Conservation (phyloP, 192 early-diverging fungal genomes). For the Podila horticola region DNA sequence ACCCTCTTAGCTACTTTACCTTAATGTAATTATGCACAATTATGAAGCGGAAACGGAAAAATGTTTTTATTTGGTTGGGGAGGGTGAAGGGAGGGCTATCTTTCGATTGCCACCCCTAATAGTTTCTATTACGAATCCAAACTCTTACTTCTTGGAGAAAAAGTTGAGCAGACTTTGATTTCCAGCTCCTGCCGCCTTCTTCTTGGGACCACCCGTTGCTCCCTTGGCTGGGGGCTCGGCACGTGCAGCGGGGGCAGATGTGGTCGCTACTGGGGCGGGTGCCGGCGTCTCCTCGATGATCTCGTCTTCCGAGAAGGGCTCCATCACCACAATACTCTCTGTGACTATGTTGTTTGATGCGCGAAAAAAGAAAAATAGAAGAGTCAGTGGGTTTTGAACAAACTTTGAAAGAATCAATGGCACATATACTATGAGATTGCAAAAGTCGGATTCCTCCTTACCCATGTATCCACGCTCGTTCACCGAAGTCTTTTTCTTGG, state of each 20-base stretch:
- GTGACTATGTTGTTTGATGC: constrained; percentile 22
- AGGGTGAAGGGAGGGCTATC: too few species aligned
- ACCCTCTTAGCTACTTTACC: too few species aligned
- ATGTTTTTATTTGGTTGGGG: too few species aligned
- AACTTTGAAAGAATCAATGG: neutral
- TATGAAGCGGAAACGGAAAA: too few species aligned
- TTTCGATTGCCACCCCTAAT: neutral
- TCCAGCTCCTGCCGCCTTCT: constrained; percentile 30
- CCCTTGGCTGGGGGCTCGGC: constrained; percentile 1
- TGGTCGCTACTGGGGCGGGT: neutral
- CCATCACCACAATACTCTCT: constrained; percentile 27
- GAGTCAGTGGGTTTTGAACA: neutral
- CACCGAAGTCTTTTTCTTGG: constrained; percentile 29
- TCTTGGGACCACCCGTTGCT: constrained; percentile 11
- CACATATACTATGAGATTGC: neutral
- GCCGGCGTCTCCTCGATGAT: constrained; percentile 12
- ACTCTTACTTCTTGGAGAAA: constrained; percentile 17
- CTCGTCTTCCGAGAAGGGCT: constrained; percentile 37
- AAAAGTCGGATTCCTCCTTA: constrained; percentile 1
- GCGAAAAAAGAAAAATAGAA: neutral
- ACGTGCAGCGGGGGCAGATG: neutral
- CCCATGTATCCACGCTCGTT: constrained; percentile 49
- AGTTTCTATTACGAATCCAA: neutral
- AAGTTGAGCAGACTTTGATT: constrained; percentile 50
- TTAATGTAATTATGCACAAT: neutral